A percentile compares a stretch with the other conserved stretches of the same genome.
These are phyloP conservation scores for Ogataea siamensis DNA, from an alignment of 805 yeast genomes.

Conservation along the genomic window DNA sequence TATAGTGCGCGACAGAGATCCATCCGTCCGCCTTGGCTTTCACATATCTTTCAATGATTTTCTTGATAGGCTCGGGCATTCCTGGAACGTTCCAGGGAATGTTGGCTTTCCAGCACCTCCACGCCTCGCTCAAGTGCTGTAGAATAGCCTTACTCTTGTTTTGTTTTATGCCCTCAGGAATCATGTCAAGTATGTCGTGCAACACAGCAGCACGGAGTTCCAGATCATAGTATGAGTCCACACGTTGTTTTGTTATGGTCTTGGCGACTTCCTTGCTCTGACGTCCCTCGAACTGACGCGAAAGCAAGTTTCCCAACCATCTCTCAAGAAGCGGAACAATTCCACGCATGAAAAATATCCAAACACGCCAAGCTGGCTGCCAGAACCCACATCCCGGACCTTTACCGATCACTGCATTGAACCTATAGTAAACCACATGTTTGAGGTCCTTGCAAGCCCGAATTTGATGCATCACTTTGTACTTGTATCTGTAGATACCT, in stretches of 20 bases:
- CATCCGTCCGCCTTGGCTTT: constrained; percentile 97
- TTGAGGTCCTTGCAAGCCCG: constrained; percentile 93
- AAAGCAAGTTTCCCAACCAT: constrained; percentile 89
- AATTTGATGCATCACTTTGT: constrained; percentile 97
- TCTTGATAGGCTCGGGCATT: constrained; percentile 84
- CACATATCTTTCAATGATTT: constrained; percentile 82
- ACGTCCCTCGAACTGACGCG: constrained; percentile 96
- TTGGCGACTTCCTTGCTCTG: constrained; percentile 88
- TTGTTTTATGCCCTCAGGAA: constrained; percentile 90
- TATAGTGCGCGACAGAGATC: constrained; percentile 90
- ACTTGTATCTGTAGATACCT: constrained; percentile 94
- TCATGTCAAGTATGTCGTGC: constrained; percentile 95
- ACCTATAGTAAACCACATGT: constrained; percentile 83
- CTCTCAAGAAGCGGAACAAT: constrained; percentile 86
- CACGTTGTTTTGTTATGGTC: constrained; percentile 91
- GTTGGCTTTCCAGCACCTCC: constrained; percentile 99
- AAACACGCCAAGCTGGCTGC: constrained; percentile 99
- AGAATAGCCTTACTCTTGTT: constrained; percentile 81
- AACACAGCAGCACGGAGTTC: constrained; percentile 92
- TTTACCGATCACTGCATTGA: constrained; percentile 84
- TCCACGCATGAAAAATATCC: constrained; percentile 92
- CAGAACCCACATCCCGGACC: constrained; percentile 99
- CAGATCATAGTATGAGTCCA: constrained; percentile 91
- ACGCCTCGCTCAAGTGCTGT: constrained; percentile 95
- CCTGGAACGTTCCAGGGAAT: constrained; percentile 98